A percentile compares a stretch with the other conserved stretches of the same genome.
These are phyloP conservation scores for Candida awuae DNA, from an alignment of 805 yeast species.

Conservation along the genomic window DNA sequence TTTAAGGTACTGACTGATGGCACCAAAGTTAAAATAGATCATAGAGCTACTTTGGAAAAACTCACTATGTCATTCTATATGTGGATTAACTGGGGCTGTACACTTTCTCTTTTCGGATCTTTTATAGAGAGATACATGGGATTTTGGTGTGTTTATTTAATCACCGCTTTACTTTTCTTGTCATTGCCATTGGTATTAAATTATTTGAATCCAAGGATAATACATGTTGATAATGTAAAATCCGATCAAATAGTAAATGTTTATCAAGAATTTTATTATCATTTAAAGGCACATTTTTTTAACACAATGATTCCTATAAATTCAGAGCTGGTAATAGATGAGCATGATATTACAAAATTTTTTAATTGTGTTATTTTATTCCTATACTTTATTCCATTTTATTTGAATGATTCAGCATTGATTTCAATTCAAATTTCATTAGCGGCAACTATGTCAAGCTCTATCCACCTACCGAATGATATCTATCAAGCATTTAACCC, in stretches of 20 bases:
- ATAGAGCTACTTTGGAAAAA: conserved; percentile 34
- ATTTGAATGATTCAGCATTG: conserved; percentile 40
- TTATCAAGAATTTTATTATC: conserved; percentile 16
- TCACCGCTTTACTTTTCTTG: conserved; percentile 47
- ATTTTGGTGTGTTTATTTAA: conserved; percentile 42
- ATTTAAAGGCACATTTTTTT: conserved; percentile 1
- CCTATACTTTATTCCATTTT: conserved; percentile 33
- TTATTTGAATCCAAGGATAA: conserved; percentile 29
- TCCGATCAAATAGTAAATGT: conserved; percentile 10
- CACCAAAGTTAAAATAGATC: conserved; percentile 50
- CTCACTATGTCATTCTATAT: conserved; percentile 40
- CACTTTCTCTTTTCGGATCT: conserved; percentile 41
- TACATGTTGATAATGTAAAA: conserved; percentile 16
- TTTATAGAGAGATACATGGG: conserved; percentile 42
- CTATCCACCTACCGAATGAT: conserved; percentile 45
- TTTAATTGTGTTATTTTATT: conserved; percentile 38
- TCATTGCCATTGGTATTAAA: conserved; percentile 39
- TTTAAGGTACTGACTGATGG: conserved; percentile 38
- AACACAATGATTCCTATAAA: conserved; percentile 1
- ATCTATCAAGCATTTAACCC: conserved; percentile 47
- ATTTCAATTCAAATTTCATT: conserved; percentile 43
- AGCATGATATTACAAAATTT: conserved; percentile 36
- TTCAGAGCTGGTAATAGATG: conserved; percentile 20
- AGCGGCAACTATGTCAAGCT: conserved; percentile 45
- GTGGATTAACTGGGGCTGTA: conserved; percentile 47